Conservation (phyloP, 768 basidiomycete genomes). For the Tricholoma matsutake region DNA sequence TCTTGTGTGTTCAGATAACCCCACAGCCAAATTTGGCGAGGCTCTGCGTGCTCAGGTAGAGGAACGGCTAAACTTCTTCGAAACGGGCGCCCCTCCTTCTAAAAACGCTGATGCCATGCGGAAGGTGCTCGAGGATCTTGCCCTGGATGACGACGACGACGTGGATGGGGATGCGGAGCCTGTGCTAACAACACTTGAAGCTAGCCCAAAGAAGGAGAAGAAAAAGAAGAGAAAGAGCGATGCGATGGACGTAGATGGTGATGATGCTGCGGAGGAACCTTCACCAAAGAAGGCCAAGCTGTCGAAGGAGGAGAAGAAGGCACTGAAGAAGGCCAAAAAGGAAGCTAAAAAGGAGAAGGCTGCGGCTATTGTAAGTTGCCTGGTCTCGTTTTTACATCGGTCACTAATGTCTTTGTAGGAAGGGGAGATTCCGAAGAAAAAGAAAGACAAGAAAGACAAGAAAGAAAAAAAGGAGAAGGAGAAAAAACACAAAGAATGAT, state of each 20-base stretch:
- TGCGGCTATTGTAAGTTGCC: conserved; percentile 24
- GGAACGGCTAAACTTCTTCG: conserved; percentile 92
- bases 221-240: conserved; percentile 69
- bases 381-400: not conserved
- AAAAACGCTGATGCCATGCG: conserved; percentile 94
- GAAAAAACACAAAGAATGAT: conserved; percentile 30
- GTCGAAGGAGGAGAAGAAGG: conserved; percentile 85
- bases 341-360: conserved; percentile 47
- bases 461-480: conserved; percentile 40
- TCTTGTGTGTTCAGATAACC: conserved; percentile 51
- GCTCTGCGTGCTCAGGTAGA: conserved; percentile 93
- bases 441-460: conserved; percentile 55
- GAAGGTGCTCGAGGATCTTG: conserved; percentile 79
- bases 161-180: conserved; percentile 47
- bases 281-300: conserved; percentile 71
- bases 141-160: conserved; percentile 48
- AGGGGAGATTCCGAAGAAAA: conserved; percentile 36
- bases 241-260: conserved; percentile 60
- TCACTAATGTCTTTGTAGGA: conserved; percentile 11
- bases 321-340: conserved; percentile 75
- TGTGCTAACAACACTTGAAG: conserved; percentile 56
- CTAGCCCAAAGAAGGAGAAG: conserved; percentile 57
- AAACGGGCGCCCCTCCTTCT: conserved; percentile 81
- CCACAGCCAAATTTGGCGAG: conserved; percentile 92
- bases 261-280: conserved; percentile 40